Evolutionary conservation across 768 basidiomycete genomes (phyloP).

Genomic region (Rhizopogon sp.): DNA sequence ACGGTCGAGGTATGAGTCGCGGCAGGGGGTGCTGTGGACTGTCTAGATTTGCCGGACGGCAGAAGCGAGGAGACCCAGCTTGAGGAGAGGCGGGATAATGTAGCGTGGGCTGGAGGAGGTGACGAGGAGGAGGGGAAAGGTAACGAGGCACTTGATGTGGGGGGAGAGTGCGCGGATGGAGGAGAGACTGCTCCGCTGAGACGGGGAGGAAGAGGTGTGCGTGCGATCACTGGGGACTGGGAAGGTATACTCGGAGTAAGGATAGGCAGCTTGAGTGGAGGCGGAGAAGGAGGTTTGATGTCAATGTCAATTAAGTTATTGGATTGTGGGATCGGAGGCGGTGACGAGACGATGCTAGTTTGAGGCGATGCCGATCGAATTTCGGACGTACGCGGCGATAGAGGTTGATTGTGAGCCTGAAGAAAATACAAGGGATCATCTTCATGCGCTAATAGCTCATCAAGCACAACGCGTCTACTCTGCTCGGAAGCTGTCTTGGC

Average conservation of each 20-base stretch:
- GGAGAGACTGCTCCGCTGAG: constrained; percentile 20
- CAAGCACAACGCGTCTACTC: constrained; percentile 49
- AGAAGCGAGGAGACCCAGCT: constrained; percentile 47
- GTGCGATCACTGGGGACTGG: constrained; percentile 3
- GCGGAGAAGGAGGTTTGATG: constrained; percentile 1
- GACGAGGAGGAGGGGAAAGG: not conserved
- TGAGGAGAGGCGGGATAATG: constrained; percentile 42
- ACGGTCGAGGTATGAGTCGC: constrained; percentile 3
- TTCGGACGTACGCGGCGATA: constrained; percentile 24
- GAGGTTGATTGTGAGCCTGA: constrained; percentile 11
- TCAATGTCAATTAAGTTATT: constrained; percentile 5
- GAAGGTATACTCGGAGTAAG: constrained; percentile 10
- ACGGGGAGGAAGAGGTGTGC: constrained; percentile 15
- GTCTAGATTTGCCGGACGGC: constrained; percentile 16
- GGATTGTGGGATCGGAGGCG: not conserved
- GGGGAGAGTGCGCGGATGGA: constrained; percentile 16
- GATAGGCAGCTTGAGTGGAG: not conserved
- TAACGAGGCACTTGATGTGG: constrained; percentile 6
- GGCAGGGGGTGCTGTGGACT: constrained; percentile 7
- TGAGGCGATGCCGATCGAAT: constrained; percentile 20
- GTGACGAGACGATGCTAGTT: constrained; percentile 2
- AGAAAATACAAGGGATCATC: constrained; percentile 69
- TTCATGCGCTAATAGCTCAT: constrained; percentile 61
- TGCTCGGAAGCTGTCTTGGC: constrained; percentile 51
- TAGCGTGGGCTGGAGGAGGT: constrained; percentile 24